These are phyloP conservation scores for Boletus pseudopeckii DNA, from an alignment of 768 basidiomycete genomes.

Conservation along the genomic window DNA sequence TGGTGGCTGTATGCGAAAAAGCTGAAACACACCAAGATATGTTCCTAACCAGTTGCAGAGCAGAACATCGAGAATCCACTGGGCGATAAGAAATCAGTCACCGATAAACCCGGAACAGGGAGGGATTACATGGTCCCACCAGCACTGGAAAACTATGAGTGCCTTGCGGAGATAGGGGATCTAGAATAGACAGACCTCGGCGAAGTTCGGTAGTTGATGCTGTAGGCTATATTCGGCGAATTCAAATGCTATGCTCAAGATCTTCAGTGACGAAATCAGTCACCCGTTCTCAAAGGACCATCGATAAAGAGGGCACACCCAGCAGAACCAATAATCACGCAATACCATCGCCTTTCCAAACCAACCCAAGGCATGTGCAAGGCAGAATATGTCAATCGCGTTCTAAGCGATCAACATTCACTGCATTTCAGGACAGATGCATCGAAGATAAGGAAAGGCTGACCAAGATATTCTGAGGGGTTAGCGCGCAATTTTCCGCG, in stretches of 20 bases:
- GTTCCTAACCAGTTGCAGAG: constrained; percentile 88
- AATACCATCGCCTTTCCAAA: constrained; percentile 89
- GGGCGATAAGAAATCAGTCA: constrained; percentile 15
- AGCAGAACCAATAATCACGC: constrained; percentile 92
- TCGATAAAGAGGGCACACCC: constrained; percentile 47
- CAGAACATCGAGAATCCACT: constrained; percentile 88
- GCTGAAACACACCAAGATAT: constrained; percentile 56
- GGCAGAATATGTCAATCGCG: constrained; percentile 81
- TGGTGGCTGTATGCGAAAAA: constrained; percentile 6
- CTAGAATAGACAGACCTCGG: constrained; percentile 54
- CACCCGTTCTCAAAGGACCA: not conserved
- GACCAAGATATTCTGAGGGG: constrained; percentile 65
- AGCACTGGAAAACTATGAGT: constrained; percentile 51
- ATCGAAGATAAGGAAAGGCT: constrained; percentile 12
- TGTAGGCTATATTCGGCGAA: constrained; percentile 85
- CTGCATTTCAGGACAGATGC: not conserved
- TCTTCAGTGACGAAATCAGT: constrained; percentile 42
- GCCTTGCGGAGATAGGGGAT: constrained; percentile 16
- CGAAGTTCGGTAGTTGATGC: constrained; percentile 86
- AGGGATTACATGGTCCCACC: constrained; percentile 85
- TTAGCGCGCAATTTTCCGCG: constrained; percentile 75
- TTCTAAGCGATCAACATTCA: constrained; percentile 40
- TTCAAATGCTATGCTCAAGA: constrained; percentile 83
- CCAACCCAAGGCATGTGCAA: constrained; percentile 85
- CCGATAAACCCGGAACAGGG: not conserved